These are phyloP conservation scores for Penicillium concentricum DNA, from an alignment of 2,329 filamentous ascomycete species.

Conservation along the genomic window DNA sequence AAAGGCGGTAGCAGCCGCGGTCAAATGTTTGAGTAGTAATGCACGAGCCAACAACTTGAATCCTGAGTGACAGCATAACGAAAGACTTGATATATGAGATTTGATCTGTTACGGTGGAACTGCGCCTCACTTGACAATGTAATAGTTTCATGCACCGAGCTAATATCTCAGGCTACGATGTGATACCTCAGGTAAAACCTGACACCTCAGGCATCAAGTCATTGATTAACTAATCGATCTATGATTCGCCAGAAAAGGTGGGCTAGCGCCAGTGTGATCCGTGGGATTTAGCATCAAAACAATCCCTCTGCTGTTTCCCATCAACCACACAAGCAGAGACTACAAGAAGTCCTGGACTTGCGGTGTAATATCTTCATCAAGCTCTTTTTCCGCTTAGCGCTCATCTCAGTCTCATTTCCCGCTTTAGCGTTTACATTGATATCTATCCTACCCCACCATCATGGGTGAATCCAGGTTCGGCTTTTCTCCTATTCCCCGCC, in stretches of 20 bases:
- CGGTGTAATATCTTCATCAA: slow-evolving; percentile 1
- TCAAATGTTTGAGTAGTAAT: not conserved
- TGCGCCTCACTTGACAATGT: not conserved
- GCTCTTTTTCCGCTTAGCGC: slow-evolving; percentile 3
- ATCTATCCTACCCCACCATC: slow-evolving; percentile 47
- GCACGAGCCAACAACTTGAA: not conserved
- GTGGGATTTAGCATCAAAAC: slow-evolving; percentile 54
- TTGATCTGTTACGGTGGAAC: not conserved
- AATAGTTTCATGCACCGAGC: not conserved
- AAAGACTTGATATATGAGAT: not conserved
- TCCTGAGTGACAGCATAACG: too few species aligned
- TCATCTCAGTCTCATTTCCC: slow-evolving; percentile 3
- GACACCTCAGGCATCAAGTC: slow-evolving; percentile 15
- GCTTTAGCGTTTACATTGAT: slow-evolving; percentile 4
- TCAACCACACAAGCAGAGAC: slow-evolving; percentile 22
- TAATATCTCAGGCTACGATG: not conserved
- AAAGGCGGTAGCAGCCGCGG: not conserved
- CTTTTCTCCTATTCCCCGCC: slow-evolving; percentile 18
- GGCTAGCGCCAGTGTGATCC: slow-evolving; percentile 24
- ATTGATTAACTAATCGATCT: slow-evolving; percentile 52
- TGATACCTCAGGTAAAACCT: not conserved
- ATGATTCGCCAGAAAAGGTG: slow-evolving; percentile 18
- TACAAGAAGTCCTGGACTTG: slow-evolving; percentile 15
- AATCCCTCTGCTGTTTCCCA: slow-evolving; percentile 64
- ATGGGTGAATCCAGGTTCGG: slow-evolving; percentile 66